Percentiles rank a stretch among this genome's conserved stretches.
Evolutionary conservation across 2,329 filamentous ascomycete species (phyloP).

Genomic region (Biscogniauxia marginata): DNA sequence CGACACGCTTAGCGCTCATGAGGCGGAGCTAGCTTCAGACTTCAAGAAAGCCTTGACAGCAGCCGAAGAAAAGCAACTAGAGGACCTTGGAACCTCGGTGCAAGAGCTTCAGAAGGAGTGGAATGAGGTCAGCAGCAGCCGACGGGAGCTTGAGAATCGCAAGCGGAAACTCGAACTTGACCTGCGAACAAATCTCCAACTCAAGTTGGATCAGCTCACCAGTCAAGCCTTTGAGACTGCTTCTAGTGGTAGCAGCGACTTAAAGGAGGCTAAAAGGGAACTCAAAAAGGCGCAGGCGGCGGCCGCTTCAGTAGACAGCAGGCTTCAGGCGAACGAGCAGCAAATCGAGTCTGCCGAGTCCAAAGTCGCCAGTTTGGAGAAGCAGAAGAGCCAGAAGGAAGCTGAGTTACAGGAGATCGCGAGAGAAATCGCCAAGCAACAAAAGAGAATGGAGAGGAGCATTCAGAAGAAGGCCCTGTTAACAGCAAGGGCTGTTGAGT

Average conservation of each 20-base stretch:
- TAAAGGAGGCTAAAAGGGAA: conserved; percentile 78
- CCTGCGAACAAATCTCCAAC: conserved; percentile 82
- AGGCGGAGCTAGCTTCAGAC: conserved; percentile 77
- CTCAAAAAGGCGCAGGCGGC: conserved; percentile 73
- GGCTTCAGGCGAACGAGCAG: conserved; percentile 71
- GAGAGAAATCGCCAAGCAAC: conserved; percentile 75
- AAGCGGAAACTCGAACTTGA: conserved; percentile 86
- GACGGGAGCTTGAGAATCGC: conserved; percentile 73
- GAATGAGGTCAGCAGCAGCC: conserved; percentile 69
- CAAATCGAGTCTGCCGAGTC: conserved; percentile 59
- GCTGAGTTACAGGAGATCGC: conserved; percentile 74
- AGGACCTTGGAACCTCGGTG: conserved; percentile 65
- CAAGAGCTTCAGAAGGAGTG: conserved; percentile 76
- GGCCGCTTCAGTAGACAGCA: conserved; percentile 64
- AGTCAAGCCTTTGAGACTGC: conserved; percentile 68
- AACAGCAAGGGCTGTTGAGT: conserved; percentile 74
- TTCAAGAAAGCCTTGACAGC: conserved; percentile 88
- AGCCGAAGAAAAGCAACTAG: conserved; percentile 80
- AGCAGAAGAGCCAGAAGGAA: conserved; percentile 61
- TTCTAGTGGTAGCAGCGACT: conserved; percentile 60
- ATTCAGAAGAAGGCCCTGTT: conserved; percentile 84
- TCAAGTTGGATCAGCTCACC: conserved; percentile 83
- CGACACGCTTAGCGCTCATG: conserved; percentile 72
- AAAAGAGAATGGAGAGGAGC: conserved; percentile 88
- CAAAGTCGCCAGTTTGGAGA: conserved; percentile 36